A percentile compares a stretch with the other conserved stretches of the same genome.
phyloP scores from a whole-genome alignment of 2,329 filamentous ascomycete genomes.

The Paraconiothyrium brasiliense region DNA sequence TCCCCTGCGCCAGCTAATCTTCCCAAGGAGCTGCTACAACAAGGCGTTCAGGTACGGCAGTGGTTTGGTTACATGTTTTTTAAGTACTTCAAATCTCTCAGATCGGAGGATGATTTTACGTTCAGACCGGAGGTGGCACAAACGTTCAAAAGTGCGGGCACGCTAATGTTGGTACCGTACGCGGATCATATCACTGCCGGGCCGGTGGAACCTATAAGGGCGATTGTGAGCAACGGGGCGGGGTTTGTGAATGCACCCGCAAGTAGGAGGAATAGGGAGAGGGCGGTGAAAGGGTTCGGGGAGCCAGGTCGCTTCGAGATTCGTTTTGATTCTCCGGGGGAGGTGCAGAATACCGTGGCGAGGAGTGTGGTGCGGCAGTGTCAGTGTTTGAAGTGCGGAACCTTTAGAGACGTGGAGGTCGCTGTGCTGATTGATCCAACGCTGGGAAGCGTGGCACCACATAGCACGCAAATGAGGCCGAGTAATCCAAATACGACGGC shows the following conservation, averaged over 20 bases:
- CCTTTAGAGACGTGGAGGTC: slow-evolving; percentile 45
- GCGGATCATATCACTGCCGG: slow-evolving; percentile 47
- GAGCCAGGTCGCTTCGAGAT: slow-evolving; percentile 45
- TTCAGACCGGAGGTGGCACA: slow-evolving; percentile 43
- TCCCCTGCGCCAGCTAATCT: slow-evolving; percentile 40
- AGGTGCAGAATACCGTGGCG: slow-evolving; percentile 41
- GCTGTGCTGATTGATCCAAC: slow-evolving; percentile 45
- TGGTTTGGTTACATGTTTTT: slow-evolving; percentile 52
- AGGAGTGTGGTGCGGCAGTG: slow-evolving; percentile 44
- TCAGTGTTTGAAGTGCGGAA: slow-evolving; percentile 49
- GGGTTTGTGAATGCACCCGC: slow-evolving; percentile 40
- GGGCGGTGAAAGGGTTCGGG: slow-evolving; percentile 32
- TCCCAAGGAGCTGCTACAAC: slow-evolving; percentile 38
- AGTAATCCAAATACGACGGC: slow-evolving; percentile 27
- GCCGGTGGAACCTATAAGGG: slow-evolving; percentile 44
- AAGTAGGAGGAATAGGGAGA: slow-evolving; percentile 23
- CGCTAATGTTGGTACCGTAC: slow-evolving; percentile 47
- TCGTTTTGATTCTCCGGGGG: slow-evolving; percentile 43
- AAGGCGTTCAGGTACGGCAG: slow-evolving; percentile 44
- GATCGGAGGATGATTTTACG: slow-evolving; percentile 42
- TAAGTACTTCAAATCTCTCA: slow-evolving; percentile 47
- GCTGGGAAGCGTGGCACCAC: slow-evolving; percentile 22
- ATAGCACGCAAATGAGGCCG: slow-evolving; percentile 19
- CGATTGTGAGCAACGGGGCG: slow-evolving; percentile 43
- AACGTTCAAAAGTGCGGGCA: slow-evolving; percentile 40